These are phyloP conservation scores for Paecilomyces fulvus DNA, from an alignment of 2,329 filamentous ascomycete genomes.

Conservation along the genomic window DNA sequence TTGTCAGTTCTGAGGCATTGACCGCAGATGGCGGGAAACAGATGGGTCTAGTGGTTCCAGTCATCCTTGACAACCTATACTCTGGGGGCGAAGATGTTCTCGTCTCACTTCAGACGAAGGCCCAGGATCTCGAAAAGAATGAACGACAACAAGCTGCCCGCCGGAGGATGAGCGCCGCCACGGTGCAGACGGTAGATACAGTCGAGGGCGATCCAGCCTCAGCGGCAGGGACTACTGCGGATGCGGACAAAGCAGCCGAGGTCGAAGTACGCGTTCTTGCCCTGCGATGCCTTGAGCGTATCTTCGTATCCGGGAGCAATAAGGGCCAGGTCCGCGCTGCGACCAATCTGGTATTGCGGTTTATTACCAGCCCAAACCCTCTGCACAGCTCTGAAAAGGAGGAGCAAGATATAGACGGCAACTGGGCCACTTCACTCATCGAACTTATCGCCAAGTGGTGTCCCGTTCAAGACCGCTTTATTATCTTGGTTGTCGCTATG, in stretches of 20 bases:
- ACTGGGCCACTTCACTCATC: constrained; percentile 78
- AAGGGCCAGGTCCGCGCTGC: constrained; percentile 71
- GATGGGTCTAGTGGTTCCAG: constrained; percentile 69
- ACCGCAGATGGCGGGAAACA: constrained; percentile 67
- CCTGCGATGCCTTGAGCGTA: constrained; percentile 74
- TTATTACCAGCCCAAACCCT: constrained; percentile 53
- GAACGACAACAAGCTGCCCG: constrained; percentile 56
- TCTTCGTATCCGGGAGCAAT: constrained; percentile 70
- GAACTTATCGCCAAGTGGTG: constrained; percentile 76
- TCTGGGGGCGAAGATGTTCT: constrained; percentile 55
- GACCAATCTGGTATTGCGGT: constrained; percentile 64
- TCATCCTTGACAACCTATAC: constrained; percentile 80
- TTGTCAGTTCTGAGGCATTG: constrained; percentile 72
- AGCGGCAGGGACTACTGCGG: constrained; percentile 68
- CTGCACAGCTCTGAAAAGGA: constrained; percentile 43
- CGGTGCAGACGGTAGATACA: constrained; percentile 63
- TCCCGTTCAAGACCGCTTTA: constrained; percentile 87
- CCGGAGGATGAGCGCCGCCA: constrained; percentile 70
- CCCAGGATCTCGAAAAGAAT: constrained; percentile 58
- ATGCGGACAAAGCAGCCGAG: constrained; percentile 83
- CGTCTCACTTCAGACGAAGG: constrained; percentile 57
- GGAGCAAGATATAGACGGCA: constrained; percentile 42
- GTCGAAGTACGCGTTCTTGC: constrained; percentile 80
- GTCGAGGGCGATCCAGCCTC: constrained; percentile 57
- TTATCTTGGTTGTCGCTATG: constrained; percentile 74